Evolutionary conservation across 371 early-diverging fungal species (phyloP).

Genomic region (Massospora cicadina): DNA sequence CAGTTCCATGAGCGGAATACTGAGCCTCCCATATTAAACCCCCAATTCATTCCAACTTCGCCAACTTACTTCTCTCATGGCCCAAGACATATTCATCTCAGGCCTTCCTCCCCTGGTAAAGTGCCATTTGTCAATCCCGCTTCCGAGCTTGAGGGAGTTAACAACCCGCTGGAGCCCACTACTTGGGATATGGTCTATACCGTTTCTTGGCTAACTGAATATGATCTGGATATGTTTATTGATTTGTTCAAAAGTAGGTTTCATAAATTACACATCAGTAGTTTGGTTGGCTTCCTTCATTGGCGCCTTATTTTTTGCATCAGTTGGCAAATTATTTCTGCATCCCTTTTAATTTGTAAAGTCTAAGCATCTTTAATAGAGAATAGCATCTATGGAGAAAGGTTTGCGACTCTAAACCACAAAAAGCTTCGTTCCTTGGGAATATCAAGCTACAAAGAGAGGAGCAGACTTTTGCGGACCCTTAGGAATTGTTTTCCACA

Average conservation of each 20-base stretch:
- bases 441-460: conserved; percentile 8
- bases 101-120: not conserved
- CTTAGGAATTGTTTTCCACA: not conserved
- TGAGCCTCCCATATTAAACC: not conserved
- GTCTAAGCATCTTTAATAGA: not conserved
- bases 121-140: not conserved
- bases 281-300: not conserved
- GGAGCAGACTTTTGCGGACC: conserved; percentile 2
- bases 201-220: conserved; percentile 1
- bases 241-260: conserved; percentile 8
- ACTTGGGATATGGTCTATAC: conserved; percentile 6
- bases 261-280: not conserved
- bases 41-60: not conserved
- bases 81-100: not conserved
- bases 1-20: not conserved
- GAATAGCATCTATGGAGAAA: conserved; percentile 1
- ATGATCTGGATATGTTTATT: conserved; percentile 7
- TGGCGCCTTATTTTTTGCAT: not conserved
- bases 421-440: conserved; percentile 5
- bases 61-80: not conserved
- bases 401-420: conserved; percentile 4
- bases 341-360: not conserved
- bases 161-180: not conserved
- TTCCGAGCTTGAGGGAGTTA: not conserved
- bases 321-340: not conserved